Evolutionary conservation across 306 rosid genomes (phyloP).

Genomic region (Abrus pulchellus): DNA sequence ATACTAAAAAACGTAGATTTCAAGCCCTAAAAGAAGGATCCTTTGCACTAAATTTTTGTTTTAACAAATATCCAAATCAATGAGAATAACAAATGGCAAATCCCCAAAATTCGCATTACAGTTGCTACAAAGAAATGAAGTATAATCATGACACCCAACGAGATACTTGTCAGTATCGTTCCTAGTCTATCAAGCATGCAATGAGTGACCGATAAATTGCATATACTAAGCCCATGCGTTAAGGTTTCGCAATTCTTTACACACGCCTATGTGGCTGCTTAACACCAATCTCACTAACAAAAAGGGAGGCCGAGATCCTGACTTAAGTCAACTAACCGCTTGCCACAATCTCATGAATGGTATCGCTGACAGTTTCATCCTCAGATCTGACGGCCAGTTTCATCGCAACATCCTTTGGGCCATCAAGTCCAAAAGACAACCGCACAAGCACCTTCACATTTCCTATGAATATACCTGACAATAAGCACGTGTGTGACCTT

Average conservation of each 20-base stretch:
- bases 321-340: slow-evolving; percentile 71
- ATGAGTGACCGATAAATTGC: slow-evolving; percentile 46
- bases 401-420: slow-evolving; percentile 94
- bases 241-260: slow-evolving; percentile 55
- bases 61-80: slow-evolving; percentile 46
- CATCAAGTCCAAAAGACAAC: slow-evolving; percentile 87
- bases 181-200: slow-evolving; percentile 44
- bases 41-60: slow-evolving; percentile 8
- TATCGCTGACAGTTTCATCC: slow-evolving; percentile 76
- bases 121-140: slow-evolving; percentile 51
- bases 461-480: slow-evolving; percentile 88
- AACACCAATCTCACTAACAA: slow-evolving; percentile 49
- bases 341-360: slow-evolving; percentile 92
- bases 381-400: slow-evolving; percentile 89
- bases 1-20: neutral
- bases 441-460: slow-evolving; percentile 86
- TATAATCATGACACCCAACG: slow-evolving; percentile 46
- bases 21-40: neutral
- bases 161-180: slow-evolving; percentile 23
- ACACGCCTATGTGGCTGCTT: slow-evolving; percentile 55
- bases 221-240: slow-evolving; percentile 41
- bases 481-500: slow-evolving; percentile 84
- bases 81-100: slow-evolving; percentile 41
- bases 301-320: slow-evolving; percentile 36
- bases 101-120: slow-evolving; percentile 66